Conservation (phyloP, 1,284 basidiomycete genomes). For the Heterobasidion annosum region DNA sequence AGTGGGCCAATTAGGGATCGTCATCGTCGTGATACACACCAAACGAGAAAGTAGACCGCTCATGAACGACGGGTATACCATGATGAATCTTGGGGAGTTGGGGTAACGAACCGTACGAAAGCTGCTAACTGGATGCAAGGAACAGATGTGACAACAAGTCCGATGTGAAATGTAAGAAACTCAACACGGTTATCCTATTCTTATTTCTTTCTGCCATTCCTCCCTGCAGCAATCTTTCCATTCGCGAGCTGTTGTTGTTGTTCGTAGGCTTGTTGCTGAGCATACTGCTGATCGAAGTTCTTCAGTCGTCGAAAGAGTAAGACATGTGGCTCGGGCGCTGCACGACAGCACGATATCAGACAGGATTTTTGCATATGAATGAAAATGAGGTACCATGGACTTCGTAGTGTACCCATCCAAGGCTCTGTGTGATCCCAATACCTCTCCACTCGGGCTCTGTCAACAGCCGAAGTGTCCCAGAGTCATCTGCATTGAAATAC, state of each 20-base stretch:
- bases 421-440: constrained; percentile 91
- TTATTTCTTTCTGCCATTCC: constrained; percentile 22
- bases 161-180: background rate
- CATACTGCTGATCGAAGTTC: constrained; percentile 36
- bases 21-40: too few species aligned
- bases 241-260: constrained; percentile 10
- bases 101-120: too few species aligned
- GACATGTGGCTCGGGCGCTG: constrained; percentile 83
- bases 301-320: constrained; percentile 70
- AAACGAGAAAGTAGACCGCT: too few species aligned
- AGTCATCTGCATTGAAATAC: constrained; percentile 69
- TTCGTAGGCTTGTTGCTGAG: constrained; percentile 14
- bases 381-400: constrained; percentile 63
- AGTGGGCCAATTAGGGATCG: too few species aligned
- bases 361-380: background rate
- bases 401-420: constrained; percentile 98
- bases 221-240: constrained; percentile 13
- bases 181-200: background rate
- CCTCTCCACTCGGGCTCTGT: constrained; percentile 89
- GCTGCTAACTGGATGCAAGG: too few species aligned
- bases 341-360: constrained; percentile 1
- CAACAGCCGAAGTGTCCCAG: constrained; percentile 76
- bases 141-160: background rate
- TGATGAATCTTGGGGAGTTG: too few species aligned
- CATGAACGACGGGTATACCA: too few species aligned